Evolutionary conservation across 805 yeast genomes (phyloP).

Genomic region (Vanderwaltozyma polyspora): DNA sequence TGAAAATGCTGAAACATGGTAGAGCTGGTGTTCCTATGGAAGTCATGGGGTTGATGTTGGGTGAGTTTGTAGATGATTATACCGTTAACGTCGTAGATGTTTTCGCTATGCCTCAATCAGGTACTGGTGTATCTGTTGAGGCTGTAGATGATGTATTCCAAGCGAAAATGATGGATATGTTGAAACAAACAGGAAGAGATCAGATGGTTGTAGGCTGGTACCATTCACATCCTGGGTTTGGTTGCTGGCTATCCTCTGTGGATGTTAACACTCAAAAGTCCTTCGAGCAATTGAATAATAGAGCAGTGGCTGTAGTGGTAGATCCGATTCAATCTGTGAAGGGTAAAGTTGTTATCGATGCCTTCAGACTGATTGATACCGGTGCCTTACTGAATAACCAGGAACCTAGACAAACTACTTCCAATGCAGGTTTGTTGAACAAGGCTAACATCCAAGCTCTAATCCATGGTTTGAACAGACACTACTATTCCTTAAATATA

Average conservation of each 20-base stretch:
- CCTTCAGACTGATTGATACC: conserved; percentile 87
- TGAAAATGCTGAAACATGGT: conserved; percentile 96
- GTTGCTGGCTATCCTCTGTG: conserved; percentile 98
- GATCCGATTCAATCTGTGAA: conserved; percentile 98
- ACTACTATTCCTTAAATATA: conserved; percentile 88
- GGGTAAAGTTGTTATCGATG: conserved; percentile 98
- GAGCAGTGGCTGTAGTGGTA: conserved; percentile 97
- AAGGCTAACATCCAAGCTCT: conserved; percentile 95
- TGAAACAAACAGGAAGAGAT: conserved; percentile 97
- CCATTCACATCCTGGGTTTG: conserved; percentile 98
- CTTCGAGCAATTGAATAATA: conserved; percentile 85
- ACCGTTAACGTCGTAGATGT: conserved; percentile 96
- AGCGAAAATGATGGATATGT: conserved; percentile 99
- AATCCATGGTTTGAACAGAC: conserved; percentile 94
- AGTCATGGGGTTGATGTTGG: conserved; percentile 96
- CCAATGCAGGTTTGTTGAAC: conserved; percentile 88
- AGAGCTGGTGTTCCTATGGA: conserved; percentile 85
- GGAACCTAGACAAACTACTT: conserved; percentile 96
- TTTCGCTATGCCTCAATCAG: conserved; percentile 98
- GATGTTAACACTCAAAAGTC: conserved; percentile 98
- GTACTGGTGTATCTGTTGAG: conserved; percentile 97
- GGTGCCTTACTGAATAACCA: conserved; percentile 86
- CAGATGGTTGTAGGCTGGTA: conserved; percentile 99
- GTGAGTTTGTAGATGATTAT: conserved; percentile 94
- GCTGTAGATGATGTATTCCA: conserved; percentile 99